These are phyloP conservation scores for Fraxinus paxiana DNA, from an alignment of 305 asterid genomes.

Conservation along the genomic window DNA sequence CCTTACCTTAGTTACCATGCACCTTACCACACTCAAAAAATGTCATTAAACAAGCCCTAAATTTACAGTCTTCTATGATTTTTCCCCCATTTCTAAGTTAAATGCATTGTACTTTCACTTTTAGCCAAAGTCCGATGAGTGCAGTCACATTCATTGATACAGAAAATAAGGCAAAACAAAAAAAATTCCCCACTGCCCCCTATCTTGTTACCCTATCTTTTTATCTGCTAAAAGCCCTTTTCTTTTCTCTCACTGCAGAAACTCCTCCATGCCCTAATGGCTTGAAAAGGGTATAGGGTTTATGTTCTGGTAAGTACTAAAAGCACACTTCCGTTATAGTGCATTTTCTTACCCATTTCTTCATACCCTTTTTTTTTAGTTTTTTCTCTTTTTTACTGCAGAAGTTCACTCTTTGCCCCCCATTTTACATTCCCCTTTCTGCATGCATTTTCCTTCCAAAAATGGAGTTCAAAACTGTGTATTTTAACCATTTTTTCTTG, in stretches of 20 bases:
- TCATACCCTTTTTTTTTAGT: conserved; percentile 13
- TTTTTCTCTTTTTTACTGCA: neutral
- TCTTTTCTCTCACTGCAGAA: conserved; percentile 20
- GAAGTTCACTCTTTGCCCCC: conserved; percentile 5
- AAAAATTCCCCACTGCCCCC: neutral
- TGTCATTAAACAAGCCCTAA: conserved; percentile 6
- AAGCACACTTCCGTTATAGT: conserved; percentile 9
- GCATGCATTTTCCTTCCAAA: conserved; percentile 14
- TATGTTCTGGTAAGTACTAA: conserved; percentile 29
- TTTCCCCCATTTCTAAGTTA: neutral
- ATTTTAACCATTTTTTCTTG: conserved; percentile 6
- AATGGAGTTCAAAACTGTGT: neutral
- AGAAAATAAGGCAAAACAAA: neutral
- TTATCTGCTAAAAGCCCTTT: conserved; percentile 15
- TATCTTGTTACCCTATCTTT: conserved; percentile 41
- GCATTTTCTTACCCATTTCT: conserved; percentile 23
- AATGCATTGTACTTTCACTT: conserved; percentile 9
- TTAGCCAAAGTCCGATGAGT: conserved; percentile 16
- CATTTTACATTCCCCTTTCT: neutral
- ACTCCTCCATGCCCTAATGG: conserved; percentile 33
- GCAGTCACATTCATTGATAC: conserved; percentile 21
- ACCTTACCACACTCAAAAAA: conserved; percentile 12
- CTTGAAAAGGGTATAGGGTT: conserved; percentile 38
- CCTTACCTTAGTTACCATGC: conserved; percentile 12
- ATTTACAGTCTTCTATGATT: neutral